These are phyloP conservation scores for Metarhizium guizhouense DNA, from an alignment of 2,329 filamentous ascomycete species.

Conservation along the genomic window DNA sequence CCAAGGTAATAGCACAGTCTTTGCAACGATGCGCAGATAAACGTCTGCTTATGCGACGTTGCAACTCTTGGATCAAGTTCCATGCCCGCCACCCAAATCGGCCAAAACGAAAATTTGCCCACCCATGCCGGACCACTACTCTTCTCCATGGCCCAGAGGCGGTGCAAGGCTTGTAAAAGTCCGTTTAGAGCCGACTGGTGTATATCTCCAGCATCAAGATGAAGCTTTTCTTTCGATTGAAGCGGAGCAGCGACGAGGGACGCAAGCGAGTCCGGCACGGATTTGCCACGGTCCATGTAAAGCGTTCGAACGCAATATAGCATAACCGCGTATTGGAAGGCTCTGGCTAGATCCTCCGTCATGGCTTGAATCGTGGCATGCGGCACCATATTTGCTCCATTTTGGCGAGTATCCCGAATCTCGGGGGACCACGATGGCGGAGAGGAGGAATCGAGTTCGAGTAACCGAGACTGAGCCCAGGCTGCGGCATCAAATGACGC, in stretches of 20 bases:
- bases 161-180: neutral
- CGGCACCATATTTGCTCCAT: too few species aligned
- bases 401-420: too few species aligned
- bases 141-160: neutral
- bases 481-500: neutral
- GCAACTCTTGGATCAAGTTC: too few species aligned
- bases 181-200: neutral
- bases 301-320: conserved; percentile 8
- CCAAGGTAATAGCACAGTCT: too few species aligned
- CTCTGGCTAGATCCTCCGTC: conserved; percentile 2
- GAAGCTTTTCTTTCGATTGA: neutral
- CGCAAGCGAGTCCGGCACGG: neutral
- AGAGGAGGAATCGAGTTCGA: neutral
- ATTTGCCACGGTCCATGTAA: conserved; percentile 5
- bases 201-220: neutral
- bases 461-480: neutral
- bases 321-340: conserved; percentile 2
- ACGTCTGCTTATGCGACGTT: too few species aligned
- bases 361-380: neutral
- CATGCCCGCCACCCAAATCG: too few species aligned
- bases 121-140: too few species aligned
- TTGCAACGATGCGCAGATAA: too few species aligned
- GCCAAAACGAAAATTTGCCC: too few species aligned
- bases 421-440: too few species aligned
- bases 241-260: neutral